Conservation (phyloP, 1,284 basidiomycete genomes). For the Rugosomyces carneus region DNA sequence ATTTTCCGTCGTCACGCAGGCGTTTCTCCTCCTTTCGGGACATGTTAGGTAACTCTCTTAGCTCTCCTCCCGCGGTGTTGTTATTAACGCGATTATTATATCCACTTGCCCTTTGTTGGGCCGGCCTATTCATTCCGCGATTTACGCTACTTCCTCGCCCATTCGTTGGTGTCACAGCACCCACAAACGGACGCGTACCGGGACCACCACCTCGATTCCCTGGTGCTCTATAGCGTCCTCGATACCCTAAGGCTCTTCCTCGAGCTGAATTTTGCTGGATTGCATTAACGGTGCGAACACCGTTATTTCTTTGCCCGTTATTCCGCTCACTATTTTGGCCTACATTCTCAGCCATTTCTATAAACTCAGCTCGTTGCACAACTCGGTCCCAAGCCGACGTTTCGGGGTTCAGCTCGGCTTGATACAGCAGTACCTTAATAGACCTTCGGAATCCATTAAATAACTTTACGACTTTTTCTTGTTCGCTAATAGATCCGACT, state of each 20-base stretch:
- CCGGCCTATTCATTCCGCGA: no score
- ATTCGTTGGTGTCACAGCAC: no score
- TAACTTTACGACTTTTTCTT: slow-evolving; percentile 8
- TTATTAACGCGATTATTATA: no score
- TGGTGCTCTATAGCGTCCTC: not conserved
- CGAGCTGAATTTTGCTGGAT: not conserved
- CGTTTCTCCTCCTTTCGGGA: not conserved
- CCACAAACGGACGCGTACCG: no score
- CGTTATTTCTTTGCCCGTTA: not conserved
- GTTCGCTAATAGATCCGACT: slow-evolving; percentile 6
- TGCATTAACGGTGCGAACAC: not conserved
- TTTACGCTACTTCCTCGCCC: no score
- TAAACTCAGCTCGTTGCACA: slow-evolving; percentile 3
- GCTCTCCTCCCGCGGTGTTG: no score
- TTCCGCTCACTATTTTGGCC: not conserved
- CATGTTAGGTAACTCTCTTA: not conserved
- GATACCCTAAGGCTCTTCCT: not conserved
- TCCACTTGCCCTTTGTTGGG: no score
- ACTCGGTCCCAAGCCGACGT: slow-evolving; percentile 5
- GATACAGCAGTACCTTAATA: slow-evolving; percentile 3
- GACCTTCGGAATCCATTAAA: slow-evolving; percentile 7
- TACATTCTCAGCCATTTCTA: slow-evolving; percentile 8
- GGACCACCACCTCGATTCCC: no score
- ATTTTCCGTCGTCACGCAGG: slow-evolving; percentile 2
- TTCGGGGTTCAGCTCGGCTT: slow-evolving; percentile 7